Base-by-base conservation (phyloP, 148 eudicot species). In the Camellia sinensis region DNA sequence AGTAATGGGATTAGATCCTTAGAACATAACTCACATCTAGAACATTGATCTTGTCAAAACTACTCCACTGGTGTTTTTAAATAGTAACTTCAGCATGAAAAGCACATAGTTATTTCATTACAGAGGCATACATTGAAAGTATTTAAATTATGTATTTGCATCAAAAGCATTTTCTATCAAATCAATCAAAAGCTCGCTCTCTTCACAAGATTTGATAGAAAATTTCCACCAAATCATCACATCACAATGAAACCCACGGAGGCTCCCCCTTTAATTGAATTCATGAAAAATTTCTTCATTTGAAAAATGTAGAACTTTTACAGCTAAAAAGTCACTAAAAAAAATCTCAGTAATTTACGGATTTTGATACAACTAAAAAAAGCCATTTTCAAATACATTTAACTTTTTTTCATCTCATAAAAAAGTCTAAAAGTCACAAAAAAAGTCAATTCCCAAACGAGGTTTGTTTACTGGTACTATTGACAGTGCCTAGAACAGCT, bases 41-140 rank as follows among this genome's bases (percentile, higher is more conserved):
- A 14, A 44, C 41, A 65, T 65, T 17, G 13, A 62, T 52, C 37
- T 73, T 46, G 22, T 45, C 15, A 72, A 78, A 21, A n/a, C 37
- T 56, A 54, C 19, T 7, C 21, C 40, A 73, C n/a, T 14, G 8
- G 6, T 46, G 22, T 41, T 53, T 57, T 69, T 4, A 19, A 10
- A 56, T 46, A n/a, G 41, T 56, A 19, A 3, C 40, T 70, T 70
- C 56, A 19, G 43, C 74, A 79, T 50, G 75, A 79, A 57, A 69
- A 79, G 19, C 29, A 79, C 41, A 70, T n/a, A 69, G 21, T 59
- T 14, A 12, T 19, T 19, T 53, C 52, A 69, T 79, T 46, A 64
- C 64, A n/a, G 18, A 53, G 73, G 21, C 48, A 71, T 53, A 75
- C 19, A 62, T 7, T 15, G 19, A 3, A 18, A 11, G 64, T 13